Conservation (phyloP, 2,329 filamentous ascomycete genomes). For the Beauveria pseudobassiana region DNA sequence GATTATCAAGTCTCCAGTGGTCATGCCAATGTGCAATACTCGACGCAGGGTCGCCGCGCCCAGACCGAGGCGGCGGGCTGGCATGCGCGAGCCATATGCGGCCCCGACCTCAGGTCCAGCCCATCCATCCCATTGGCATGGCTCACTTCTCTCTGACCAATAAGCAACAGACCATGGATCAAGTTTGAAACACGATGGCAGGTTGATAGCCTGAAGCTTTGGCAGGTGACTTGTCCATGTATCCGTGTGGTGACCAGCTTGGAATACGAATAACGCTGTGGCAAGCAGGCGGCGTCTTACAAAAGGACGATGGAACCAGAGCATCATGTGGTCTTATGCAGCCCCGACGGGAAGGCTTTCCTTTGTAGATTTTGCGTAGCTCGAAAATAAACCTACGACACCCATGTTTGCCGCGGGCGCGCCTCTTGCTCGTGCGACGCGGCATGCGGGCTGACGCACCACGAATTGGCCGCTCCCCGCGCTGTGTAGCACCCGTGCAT, state of each 20-base stretch:
- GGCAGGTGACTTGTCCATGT: background rate
- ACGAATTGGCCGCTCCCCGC: background rate
- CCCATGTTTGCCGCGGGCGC: background rate
- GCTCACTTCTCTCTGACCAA: background rate
- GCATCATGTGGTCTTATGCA: background rate
- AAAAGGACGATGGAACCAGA: background rate
- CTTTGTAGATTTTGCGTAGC: background rate
- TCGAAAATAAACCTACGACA: background rate
- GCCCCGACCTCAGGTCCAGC: background rate
- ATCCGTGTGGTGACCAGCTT: background rate
- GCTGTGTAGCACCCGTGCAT: slow-evolving; percentile 5
- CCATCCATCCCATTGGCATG: background rate
- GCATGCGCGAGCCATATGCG: background rate
- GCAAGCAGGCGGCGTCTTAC: too few species aligned
- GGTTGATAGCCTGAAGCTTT: background rate
- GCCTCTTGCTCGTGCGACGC: background rate
- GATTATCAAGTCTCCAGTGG: background rate
- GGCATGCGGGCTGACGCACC: slow-evolving; percentile 6
- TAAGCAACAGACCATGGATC: background rate
- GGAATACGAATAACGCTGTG: too few species aligned
- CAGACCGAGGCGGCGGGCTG: background rate
- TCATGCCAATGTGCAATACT: background rate
- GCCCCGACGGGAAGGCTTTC: background rate
- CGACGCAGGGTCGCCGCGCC: background rate
- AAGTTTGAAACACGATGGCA: background rate